Base-by-base conservation (phyloP, 495 filamentous ascomycete species). In the Podospora comata region DNA sequence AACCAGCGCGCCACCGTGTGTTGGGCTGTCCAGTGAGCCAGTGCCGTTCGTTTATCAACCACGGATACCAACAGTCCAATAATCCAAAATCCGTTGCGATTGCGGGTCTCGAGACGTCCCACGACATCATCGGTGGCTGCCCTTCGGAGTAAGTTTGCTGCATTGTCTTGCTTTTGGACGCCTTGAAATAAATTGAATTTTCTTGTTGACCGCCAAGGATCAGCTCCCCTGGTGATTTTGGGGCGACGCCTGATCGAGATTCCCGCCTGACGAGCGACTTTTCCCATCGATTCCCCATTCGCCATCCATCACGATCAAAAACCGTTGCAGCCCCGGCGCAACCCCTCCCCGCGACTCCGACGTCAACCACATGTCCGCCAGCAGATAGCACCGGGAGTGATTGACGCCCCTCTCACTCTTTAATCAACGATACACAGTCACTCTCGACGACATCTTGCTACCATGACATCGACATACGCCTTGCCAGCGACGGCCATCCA, bases 401-500 rank as follows among this genome's bases (percentile, higher is more conserved):
- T 58, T 20, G 16, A 58, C 55, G 55, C 19, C 26, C 55, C 55
- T 19, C 23, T 7, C 5, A 26, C 5, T 32, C 23, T 20, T 58
- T 58, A 58, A 30, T 62, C 23, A 58, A 18, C 7, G 11, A 4
- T 11, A 63, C 19, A 63, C 28, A 19, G 48, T 48, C 32, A 32
- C n/a, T 23, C 30, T 3, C 5, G 23, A 23, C 28, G 23, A 58
- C 55, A 58, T 58, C 20, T 26, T 13, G 19, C 30, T 27, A 72
- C 56, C 27, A 85, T 85, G 83, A 79, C 80, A 39, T 79, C 85
- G 15, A 80, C 84, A 1, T 86, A 85, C 70, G 81, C 80, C 56
- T 77, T 85, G 34, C 84, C 84, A 34, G 78, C 80, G 54, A 77
- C 84, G 48, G 77, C 83, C 26, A 73, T 85, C 73, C 72, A 77